Percentiles rank a stretch among this genome's conserved stretches.
Evolutionary conservation across 305 asterid species (phyloP).

Genomic region (Rubia occidens): DNA sequence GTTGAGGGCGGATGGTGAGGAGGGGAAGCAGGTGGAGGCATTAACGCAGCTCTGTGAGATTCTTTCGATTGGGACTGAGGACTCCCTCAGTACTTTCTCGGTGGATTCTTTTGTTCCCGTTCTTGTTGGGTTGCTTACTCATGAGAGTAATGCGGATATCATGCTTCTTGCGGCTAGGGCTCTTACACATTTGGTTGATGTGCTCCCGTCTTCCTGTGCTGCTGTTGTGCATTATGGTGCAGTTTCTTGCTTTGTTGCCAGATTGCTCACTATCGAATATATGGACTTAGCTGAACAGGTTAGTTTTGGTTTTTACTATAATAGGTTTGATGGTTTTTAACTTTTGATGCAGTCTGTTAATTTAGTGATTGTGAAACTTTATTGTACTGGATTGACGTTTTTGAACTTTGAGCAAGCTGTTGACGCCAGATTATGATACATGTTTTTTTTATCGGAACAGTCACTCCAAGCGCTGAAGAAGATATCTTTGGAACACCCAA

Average conservation of each 20-base stretch:
- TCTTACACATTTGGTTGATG: slow-evolving; percentile 91
- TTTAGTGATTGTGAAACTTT: not conserved
- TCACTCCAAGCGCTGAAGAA: slow-evolving; percentile 96
- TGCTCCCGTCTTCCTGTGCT: slow-evolving; percentile 89
- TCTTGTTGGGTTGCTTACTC: slow-evolving; percentile 86
- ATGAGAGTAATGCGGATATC: slow-evolving; percentile 83
- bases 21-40: slow-evolving; percentile 95
- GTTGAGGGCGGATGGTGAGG: slow-evolving; percentile 95
- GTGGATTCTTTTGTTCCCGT: slow-evolving; percentile 97
- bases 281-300: slow-evolving; percentile 99
- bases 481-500: slow-evolving; percentile 97
- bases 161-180: slow-evolving; percentile 98
- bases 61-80: slow-evolving; percentile 96
- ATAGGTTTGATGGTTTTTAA: not conserved
- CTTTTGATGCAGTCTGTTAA: not conserved
- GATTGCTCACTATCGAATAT: slow-evolving; percentile 88
- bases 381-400: not conserved
- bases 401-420: not conserved
- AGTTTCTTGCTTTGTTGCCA: slow-evolving; percentile 84
- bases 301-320: not conserved
- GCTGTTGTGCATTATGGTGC: slow-evolving; percentile 99
- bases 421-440: slow-evolving; percentile 9
- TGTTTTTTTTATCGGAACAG: slow-evolving; percentile 35
- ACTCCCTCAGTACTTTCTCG: slow-evolving; percentile 81
- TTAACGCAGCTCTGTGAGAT: slow-evolving; percentile 85